Conservation (phyloP, 1,139 yeast genomes). For the Lodderomyces oxycetoniae region DNA sequence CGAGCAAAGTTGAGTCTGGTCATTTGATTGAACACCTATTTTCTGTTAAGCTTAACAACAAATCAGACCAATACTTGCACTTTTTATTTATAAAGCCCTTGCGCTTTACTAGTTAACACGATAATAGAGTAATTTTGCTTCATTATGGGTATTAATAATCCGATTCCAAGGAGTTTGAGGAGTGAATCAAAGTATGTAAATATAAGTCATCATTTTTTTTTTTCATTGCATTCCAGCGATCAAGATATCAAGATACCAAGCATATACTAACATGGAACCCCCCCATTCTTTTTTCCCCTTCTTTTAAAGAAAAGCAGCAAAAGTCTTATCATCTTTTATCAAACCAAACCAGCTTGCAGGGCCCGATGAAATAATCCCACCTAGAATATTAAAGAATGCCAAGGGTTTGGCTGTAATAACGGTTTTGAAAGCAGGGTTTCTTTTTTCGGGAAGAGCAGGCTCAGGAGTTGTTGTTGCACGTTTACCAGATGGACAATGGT, state of each 20-base stretch:
- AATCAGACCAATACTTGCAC: too few species aligned
- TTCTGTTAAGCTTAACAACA: too few species aligned
- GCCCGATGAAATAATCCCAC: slow-evolving; percentile 88
- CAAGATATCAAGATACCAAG: background rate
- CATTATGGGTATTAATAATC: slow-evolving; percentile 71
- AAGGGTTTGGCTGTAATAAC: slow-evolving; percentile 90
- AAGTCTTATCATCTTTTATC: slow-evolving; percentile 79
- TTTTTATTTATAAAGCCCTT: too few species aligned
- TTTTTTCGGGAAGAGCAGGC: slow-evolving; percentile 96
- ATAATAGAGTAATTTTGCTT: too few species aligned
- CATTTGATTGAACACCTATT: too few species aligned
- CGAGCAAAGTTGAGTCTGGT: too few species aligned
- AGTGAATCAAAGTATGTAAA: slow-evolving; percentile 82
- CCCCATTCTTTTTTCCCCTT: slow-evolving; percentile 7
- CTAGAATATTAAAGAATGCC: slow-evolving; percentile 80
- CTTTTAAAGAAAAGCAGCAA: slow-evolving; percentile 77
- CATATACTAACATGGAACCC: slow-evolving; percentile 7
- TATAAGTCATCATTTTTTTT: slow-evolving; percentile 37
- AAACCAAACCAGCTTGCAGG: slow-evolving; percentile 95
- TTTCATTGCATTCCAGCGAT: background rate
- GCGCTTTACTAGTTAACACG: too few species aligned
- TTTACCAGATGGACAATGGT: slow-evolving; percentile 92
- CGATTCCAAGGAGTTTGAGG: slow-evolving; percentile 85
- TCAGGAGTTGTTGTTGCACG: slow-evolving; percentile 94
- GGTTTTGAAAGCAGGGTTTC: slow-evolving; percentile 91